These are phyloP conservation scores for Phalaenopsis aphrodite DNA, from an alignment of 106 monocot species.

Conservation along the genomic window DNA sequence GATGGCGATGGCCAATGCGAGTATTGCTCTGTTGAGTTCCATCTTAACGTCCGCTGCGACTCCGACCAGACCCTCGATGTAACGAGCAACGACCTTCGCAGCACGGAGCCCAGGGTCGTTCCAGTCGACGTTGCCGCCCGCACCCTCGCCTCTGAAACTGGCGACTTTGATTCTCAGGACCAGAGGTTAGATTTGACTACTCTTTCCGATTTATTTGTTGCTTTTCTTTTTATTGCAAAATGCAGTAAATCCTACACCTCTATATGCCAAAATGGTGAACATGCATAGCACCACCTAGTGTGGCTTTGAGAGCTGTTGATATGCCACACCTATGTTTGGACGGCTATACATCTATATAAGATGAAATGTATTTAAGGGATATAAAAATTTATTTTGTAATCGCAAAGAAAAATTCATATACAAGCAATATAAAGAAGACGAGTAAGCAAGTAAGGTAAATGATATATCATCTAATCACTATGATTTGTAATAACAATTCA, in stretches of 20 bases:
- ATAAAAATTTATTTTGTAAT: no score
- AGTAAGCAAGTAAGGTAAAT: no score
- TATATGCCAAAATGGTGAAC: neutral
- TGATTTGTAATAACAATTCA: no score
- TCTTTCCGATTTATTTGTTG: neutral
- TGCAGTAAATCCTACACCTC: neutral
- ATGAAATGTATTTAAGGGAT: no score
- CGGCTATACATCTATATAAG: no score
- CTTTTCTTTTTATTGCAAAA: neutral
- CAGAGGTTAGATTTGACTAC: constrained; percentile 18
- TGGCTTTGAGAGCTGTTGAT: no score
- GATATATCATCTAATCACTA: no score
- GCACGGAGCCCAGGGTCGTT: constrained; percentile 36
- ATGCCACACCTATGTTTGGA: no score
- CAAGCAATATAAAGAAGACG: no score
- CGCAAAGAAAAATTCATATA: no score
- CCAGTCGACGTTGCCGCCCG: constrained; percentile 60
- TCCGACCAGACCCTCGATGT: constrained; percentile 90
- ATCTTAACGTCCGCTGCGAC: constrained; percentile 72
- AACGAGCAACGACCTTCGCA: constrained; percentile 66
- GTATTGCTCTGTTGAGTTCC: constrained; percentile 93
- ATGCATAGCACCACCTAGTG: neutral
- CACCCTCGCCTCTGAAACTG: constrained; percentile 14
- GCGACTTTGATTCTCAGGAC: constrained; percentile 22
- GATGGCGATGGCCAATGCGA: constrained; percentile 91